These are phyloP conservation scores for Cenchrus fungigraminus DNA, from an alignment of 176 grass and related monocot species.

Conservation along the genomic window DNA sequence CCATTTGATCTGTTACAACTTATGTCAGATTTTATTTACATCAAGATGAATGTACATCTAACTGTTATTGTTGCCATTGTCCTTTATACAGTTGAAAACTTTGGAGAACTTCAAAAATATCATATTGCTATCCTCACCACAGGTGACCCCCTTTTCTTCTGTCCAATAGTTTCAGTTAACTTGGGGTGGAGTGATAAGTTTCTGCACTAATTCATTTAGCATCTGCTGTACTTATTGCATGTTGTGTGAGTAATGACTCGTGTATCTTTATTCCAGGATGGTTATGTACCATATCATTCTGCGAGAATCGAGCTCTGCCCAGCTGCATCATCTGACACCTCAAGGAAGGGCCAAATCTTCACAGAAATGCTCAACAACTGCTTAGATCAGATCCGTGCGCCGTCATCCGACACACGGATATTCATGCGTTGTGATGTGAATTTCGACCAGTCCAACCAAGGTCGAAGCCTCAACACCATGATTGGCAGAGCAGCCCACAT, in stretches of 20 bases:
- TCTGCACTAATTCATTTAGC: neutral
- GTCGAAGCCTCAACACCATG: conserved; percentile 83
- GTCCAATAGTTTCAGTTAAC: neutral
- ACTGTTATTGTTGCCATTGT: conserved; percentile 18
- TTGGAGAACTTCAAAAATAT: conserved; percentile 98
- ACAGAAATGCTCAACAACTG: conserved; percentile 95
- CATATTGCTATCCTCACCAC: conserved; percentile 89
- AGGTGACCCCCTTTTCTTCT: conserved; percentile 58
- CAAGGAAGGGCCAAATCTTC: conserved; percentile 83
- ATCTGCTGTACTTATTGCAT: neutral
- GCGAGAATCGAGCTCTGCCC: conserved; percentile 92
- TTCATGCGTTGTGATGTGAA: conserved; percentile 93
- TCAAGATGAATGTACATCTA: neutral
- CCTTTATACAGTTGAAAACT: conserved; percentile 80
- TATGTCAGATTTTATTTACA: conserved; percentile 20
- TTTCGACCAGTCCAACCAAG: conserved; percentile 76
- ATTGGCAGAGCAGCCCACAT: conserved; percentile 95
- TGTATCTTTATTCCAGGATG: conserved; percentile 62
- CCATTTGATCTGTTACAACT: conserved; percentile 3
- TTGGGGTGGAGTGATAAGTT: neutral
- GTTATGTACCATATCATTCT: conserved; percentile 96
- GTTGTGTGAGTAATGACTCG: neutral
- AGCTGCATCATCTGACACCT: conserved; percentile 73
- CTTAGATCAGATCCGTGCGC: conserved; percentile 85
- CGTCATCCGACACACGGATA: conserved; percentile 66